Percentiles rank a stretch among this genome's conserved stretches.
phyloP scores from a whole-genome alignment of 768 basidiomycete species.

The Suillus clintonianus region DNA sequence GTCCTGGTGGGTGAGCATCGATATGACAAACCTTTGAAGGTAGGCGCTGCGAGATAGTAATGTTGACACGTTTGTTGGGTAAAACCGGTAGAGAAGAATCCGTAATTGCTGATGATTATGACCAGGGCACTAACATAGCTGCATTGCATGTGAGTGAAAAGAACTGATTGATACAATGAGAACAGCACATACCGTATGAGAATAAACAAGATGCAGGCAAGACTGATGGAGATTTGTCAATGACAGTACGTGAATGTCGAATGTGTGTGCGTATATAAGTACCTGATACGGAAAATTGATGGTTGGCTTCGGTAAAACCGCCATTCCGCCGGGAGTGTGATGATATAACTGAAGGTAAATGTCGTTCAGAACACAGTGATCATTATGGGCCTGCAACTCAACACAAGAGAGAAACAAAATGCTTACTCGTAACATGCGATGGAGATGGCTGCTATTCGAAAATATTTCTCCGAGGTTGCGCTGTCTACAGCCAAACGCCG shows the following conservation, averaged over 20 bases:
- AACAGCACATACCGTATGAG: slow-evolving; percentile 30
- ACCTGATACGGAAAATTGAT: slow-evolving; percentile 29
- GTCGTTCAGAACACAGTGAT: neutral
- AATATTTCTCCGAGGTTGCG: slow-evolving; percentile 27
- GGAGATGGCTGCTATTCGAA: slow-evolving; percentile 38
- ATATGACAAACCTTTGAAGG: slow-evolving; percentile 55
- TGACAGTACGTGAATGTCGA: neutral
- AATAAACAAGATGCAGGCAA: slow-evolving; percentile 33
- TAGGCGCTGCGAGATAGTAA: slow-evolving; percentile 54
- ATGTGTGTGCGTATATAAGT: neutral
- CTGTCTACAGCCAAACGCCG: neutral
- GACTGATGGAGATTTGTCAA: slow-evolving; percentile 10
- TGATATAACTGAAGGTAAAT: slow-evolving; percentile 24
- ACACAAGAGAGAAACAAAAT: neutral
- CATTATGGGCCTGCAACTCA: neutral
- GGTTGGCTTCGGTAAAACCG: slow-evolving; percentile 36
- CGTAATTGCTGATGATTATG: slow-evolving; percentile 55
- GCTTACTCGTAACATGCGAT: slow-evolving; percentile 41
- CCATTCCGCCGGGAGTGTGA: slow-evolving; percentile 34
- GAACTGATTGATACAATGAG: no score
- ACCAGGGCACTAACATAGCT: slow-evolving; percentile 45
- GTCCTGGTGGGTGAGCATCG: neutral
- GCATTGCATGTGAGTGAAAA: neutral
- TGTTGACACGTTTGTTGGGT: slow-evolving; percentile 44
- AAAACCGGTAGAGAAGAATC: slow-evolving; percentile 57